A percentile compares a stretch with the other conserved stretches of the same genome.
These are phyloP conservation scores for Elsinoe arachidis DNA, from an alignment of 2,329 filamentous ascomycete species.

Conservation along the genomic window DNA sequence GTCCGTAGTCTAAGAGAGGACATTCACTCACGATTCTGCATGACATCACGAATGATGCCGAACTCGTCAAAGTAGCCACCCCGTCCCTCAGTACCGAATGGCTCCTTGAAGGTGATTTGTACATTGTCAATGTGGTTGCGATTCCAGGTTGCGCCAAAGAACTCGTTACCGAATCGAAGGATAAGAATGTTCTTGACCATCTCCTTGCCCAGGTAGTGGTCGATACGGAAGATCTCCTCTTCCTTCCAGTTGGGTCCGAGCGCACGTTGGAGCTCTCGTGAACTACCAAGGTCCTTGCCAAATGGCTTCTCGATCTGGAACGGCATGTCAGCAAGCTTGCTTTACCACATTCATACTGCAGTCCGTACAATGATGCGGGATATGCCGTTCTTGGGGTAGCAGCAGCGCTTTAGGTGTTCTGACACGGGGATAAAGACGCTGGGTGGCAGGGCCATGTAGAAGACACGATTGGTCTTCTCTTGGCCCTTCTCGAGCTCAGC, in stretches of 20 bases:
- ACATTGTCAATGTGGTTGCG: constrained; percentile 98
- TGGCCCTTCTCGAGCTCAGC: constrained; percentile 74
- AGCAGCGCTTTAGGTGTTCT: constrained; percentile 93
- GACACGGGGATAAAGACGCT: constrained; percentile 98
- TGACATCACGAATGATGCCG: constrained; percentile 97
- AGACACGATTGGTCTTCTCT: constrained; percentile 80
- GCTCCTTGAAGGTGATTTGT: constrained; percentile 98
- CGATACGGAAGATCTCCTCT: constrained; percentile 97
- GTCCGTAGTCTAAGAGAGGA: constrained; percentile 14
- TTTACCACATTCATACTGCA: not conserved
- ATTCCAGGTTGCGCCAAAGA: constrained; percentile 98
- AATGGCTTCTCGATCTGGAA: constrained; percentile 94
- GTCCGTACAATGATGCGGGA: constrained; percentile 79
- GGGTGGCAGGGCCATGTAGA: constrained; percentile 98
- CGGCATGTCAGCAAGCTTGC: constrained; percentile 16
- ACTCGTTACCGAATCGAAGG: constrained; percentile 95
- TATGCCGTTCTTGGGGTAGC: constrained; percentile 85
- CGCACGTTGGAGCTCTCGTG: constrained; percentile 86
- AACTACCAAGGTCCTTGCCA: constrained; percentile 91
- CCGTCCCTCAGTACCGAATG: constrained; percentile 94
- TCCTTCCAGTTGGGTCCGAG: constrained; percentile 97
- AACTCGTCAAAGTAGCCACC: constrained; percentile 99
- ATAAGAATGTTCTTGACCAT: constrained; percentile 99
- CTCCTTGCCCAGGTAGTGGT: constrained; percentile 98
- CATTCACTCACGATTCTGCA: constrained; percentile 78